Conservation (phyloP, 495 filamentous ascomycete species). For the Aspergillus indologenus region DNA sequence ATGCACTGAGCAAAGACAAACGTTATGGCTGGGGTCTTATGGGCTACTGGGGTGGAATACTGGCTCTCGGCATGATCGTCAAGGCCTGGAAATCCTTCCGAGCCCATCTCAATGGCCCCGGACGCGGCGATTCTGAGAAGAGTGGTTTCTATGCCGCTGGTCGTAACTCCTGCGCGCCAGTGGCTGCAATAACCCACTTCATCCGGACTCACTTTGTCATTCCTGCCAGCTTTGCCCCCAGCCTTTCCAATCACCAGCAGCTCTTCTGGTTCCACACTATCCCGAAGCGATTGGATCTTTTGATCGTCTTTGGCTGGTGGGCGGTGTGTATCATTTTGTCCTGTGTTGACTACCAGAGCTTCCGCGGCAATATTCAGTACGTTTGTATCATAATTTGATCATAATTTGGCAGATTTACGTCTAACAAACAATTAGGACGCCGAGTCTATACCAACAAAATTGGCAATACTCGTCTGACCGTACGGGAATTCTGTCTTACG, state of each 20-base stretch:
- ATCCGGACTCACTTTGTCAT: constrained; percentile 16
- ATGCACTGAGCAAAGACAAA: constrained; percentile 6
- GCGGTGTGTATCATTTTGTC: constrained; percentile 22
- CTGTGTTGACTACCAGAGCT: constrained; percentile 21
- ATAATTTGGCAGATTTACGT: neutral
- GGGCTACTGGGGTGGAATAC: constrained; percentile 17
- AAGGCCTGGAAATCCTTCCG: neutral
- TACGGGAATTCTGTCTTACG: constrained; percentile 34
- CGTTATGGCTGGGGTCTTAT: constrained; percentile 12
- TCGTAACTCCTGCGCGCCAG: neutral
- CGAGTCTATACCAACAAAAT: constrained; percentile 11
- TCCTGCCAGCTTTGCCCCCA: constrained; percentile 20
- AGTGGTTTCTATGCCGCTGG: neutral
- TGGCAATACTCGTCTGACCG: constrained; percentile 33
- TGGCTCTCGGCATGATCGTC: constrained; percentile 10
- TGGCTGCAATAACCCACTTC: constrained; percentile 2
- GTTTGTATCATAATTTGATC: neutral
- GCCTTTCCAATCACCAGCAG: constrained; percentile 20
- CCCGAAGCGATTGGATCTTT: constrained; percentile 24
- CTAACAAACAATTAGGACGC: constrained; percentile 3
- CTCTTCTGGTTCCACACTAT: constrained; percentile 9
- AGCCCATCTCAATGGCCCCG: neutral
- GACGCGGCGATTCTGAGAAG: neutral
- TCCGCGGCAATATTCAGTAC: constrained; percentile 13
- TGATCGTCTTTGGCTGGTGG: constrained; percentile 27